phyloP scores from a whole-genome alignment of 2,329 filamentous ascomycete species.

The Epicoccum nigrum region DNA sequence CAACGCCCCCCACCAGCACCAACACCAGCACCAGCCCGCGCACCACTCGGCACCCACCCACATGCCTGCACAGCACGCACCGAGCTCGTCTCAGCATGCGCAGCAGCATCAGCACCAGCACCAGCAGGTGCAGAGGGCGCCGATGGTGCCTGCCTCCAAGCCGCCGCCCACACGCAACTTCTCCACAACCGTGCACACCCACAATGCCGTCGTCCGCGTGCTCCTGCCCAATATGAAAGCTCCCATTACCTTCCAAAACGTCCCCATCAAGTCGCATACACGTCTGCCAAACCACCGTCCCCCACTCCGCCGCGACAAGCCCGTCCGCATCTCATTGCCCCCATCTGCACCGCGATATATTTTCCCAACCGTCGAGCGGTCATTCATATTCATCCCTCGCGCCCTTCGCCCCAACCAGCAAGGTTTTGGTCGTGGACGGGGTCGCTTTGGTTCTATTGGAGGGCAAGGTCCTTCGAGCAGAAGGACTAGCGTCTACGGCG shows the following conservation, averaged over 20 bases:
- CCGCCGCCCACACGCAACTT: conserved; percentile 56
- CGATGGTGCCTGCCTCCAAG: conserved; percentile 34
- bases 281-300: conserved; percentile 93
- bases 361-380: conserved; percentile 86
- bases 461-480: conserved; percentile 70
- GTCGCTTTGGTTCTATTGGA: conserved; percentile 71
- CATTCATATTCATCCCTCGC: conserved; percentile 97
- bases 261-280: conserved; percentile 88
- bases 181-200: conserved; percentile 82
- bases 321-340: conserved; percentile 90
- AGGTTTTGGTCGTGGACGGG: conserved; percentile 68
- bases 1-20: conserved; percentile 47
- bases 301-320: conserved; percentile 92
- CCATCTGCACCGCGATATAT: conserved; percentile 82
- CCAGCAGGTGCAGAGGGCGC: conserved; percentile 25
- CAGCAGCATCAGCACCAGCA: background rate
- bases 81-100: conserved; percentile 26
- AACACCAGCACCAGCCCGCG: background rate
- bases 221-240: conserved; percentile 76
- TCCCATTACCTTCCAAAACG: conserved; percentile 72
- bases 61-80: conserved; percentile 25
- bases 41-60: conserved; percentile 21
- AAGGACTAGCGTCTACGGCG: conserved; percentile 81
- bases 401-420: conserved; percentile 93
- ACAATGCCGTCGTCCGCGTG: conserved; percentile 84